Evolutionary conservation across 73 alveolate genomes (phyloP), one percentile per base, ranked within the genome.

Genomic region (Paramecium sonneborni): DNA sequence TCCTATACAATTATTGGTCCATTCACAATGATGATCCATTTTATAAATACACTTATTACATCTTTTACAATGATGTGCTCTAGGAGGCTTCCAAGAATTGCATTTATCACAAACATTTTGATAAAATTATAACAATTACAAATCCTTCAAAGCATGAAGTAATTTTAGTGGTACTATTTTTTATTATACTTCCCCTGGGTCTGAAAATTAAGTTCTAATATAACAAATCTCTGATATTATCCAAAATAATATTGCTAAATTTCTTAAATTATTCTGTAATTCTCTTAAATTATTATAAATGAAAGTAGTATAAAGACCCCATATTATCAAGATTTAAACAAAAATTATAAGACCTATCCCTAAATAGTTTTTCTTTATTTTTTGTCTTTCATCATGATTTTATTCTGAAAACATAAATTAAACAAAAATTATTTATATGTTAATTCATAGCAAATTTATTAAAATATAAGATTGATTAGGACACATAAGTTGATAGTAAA

Each of bases 11-110:
- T 95, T 95, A 89, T 95, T 93, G 52, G 94, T 95, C 98, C 98
- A 95, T 52, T 96, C 96, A 86, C 98, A 95, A 85, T 95, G 98
- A 88, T 95, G 98, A 88, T 95, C 98, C 97, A 94, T 94, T 92
- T 95, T 95, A 57, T 88, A 92, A 67, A 95, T 97, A 85, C 98
- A 41, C 57, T 41, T 41, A 41, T 88, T 85, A 85, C 98, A 94
- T 43, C 92, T 74, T 11, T 96, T 94, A 55, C 98, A 95, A 93
- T 95, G 98, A 58, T 95, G 96, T 24, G 96, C 94, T 89, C 98
- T 56, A 26, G 91, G 95, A 5, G 98, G 97, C 56, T 95, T 95
- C 93, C 95, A 95, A 18, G 92, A 95, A 52, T 92, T 76, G 92
- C 98, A 95, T 86, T 55, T 85, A 2, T 85, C 32, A 85, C 92